Evolutionary conservation across 2,329 filamentous ascomycete species (phyloP).

Genomic region (Podosphaera aphanis): DNA sequence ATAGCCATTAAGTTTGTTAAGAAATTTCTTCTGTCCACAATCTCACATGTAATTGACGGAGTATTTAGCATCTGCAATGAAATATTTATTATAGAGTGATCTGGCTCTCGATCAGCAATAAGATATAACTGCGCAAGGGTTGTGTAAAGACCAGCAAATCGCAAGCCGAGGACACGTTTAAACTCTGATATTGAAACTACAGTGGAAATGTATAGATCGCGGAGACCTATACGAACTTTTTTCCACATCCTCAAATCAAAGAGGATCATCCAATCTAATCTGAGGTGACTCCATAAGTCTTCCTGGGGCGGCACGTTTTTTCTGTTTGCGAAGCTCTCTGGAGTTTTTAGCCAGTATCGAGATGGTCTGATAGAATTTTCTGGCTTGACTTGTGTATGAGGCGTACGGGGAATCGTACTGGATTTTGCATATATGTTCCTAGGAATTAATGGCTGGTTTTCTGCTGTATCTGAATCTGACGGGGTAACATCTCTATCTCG

Average conservation of each 20-base stretch:
- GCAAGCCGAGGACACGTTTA: conserved; percentile 74
- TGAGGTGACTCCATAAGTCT: conserved; percentile 69
- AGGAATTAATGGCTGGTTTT: conserved; percentile 32
- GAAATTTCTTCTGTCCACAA: conserved; percentile 88
- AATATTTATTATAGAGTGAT: conserved; percentile 95
- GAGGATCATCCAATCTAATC: conserved; percentile 80
- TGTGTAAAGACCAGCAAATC: conserved; percentile 91
- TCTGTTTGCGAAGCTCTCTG: conserved; percentile 39
- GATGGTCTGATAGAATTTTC: conserved; percentile 36
- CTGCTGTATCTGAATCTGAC: conserved; percentile 49
- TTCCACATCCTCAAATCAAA: conserved; percentile 97
- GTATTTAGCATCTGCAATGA: conserved; percentile 93
- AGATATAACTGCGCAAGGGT: conserved; percentile 82
- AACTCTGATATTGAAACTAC: conserved; percentile 90
- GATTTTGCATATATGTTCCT: conserved; percentile 37
- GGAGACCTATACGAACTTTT: conserved; percentile 68
- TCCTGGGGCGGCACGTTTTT: conserved; percentile 49
- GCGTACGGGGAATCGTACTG: conserved; percentile 62
- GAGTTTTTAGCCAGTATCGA: conserved; percentile 69
- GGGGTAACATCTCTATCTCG: conserved; percentile 40
- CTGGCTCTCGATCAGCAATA: conserved; percentile 84
- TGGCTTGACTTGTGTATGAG: conserved; percentile 26
- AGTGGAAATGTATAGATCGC: conserved; percentile 86
- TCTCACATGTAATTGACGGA: conserved; percentile 84
- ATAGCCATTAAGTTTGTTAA: conserved; percentile 88